Evolutionary conservation across 257 asterid genomes (phyloP).

Genomic region (Plectranthus barbatus): DNA sequence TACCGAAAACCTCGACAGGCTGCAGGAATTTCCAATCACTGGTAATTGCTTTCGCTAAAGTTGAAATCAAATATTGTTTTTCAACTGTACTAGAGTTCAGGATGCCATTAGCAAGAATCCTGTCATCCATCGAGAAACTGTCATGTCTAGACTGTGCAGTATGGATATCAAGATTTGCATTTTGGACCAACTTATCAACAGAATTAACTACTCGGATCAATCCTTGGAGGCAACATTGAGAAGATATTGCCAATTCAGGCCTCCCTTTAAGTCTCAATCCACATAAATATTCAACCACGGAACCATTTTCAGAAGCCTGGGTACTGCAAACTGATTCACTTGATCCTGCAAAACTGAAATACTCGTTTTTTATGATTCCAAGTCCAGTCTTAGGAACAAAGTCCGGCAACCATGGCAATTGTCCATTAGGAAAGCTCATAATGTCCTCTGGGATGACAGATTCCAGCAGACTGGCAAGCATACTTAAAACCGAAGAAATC

Average conservation of each 20-base stretch:
- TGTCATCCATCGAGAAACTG: conserved; percentile 38
- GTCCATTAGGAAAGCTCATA: conserved; percentile 21
- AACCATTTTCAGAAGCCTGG: conserved; percentile 25
- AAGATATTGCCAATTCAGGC: conserved; percentile 54
- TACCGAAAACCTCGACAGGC: conserved; percentile 50
- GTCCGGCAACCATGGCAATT: conserved; percentile 82
- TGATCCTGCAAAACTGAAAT: conserved; percentile 31
- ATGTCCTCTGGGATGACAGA: conserved; percentile 52
- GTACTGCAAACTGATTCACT: conserved; percentile 10
- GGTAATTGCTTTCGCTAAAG: conserved; percentile 27
- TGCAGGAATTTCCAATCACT: conserved; percentile 34
- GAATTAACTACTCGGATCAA: conserved; percentile 44
- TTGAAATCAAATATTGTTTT: conserved; percentile 30
- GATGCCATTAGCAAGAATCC: conserved; percentile 61
- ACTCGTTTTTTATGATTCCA: conserved; percentile 45
- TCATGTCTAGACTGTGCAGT: conserved; percentile 21
- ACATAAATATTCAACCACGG: conserved; percentile 45
- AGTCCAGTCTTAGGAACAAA: conserved; percentile 79
- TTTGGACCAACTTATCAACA: conserved; percentile 60
- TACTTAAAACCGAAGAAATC: conserved; percentile 62
- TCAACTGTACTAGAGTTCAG: conserved; percentile 43
- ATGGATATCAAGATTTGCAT: conserved; percentile 43
- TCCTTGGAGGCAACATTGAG: conserved; percentile 80
- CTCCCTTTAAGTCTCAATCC: conserved; percentile 37
- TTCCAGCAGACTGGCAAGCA: conserved; percentile 62